These are phyloP conservation scores for Atkinsonella texensis DNA, from an alignment of 2,329 filamentous ascomycete genomes.

Conservation along the genomic window DNA sequence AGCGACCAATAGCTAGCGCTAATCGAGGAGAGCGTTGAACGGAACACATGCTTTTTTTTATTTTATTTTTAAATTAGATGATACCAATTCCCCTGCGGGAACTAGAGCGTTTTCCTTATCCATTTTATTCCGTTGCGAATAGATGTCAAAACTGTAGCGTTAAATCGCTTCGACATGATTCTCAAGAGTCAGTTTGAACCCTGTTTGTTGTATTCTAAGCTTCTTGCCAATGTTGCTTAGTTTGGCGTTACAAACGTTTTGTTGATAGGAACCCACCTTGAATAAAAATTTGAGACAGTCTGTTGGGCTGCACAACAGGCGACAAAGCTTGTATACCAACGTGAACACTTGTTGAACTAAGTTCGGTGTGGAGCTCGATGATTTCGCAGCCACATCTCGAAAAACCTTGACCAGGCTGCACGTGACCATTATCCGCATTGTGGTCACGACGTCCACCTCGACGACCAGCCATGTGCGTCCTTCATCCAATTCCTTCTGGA, in stretches of 20 bases:
- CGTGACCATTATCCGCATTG: background rate
- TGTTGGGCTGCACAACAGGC: too few relatives aligned
- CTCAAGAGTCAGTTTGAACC: background rate
- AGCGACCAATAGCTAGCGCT: background rate
- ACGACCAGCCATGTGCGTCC: background rate
- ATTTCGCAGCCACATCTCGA: background rate
- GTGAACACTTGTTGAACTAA: background rate
- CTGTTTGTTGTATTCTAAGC: too few relatives aligned
- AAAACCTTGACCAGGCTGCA: background rate
- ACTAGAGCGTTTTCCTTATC: background rate
- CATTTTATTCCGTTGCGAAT: background rate
- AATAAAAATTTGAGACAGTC: too few relatives aligned
- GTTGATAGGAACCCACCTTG: too few relatives aligned
- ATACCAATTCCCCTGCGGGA: constrained; percentile 3
- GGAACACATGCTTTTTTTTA: background rate
- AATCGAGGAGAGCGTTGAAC: background rate
- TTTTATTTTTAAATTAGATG: background rate
- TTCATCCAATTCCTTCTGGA: background rate
- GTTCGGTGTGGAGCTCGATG: background rate
- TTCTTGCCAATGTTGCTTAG: too few relatives aligned
- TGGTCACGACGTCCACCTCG: background rate
- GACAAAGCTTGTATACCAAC: background rate
- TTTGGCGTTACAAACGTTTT: too few relatives aligned
- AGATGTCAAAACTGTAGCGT: background rate
- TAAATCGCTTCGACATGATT: background rate